Base-by-base conservation (phyloP, 1,284 basidiomycete genomes). In the Rhodotorula mucilaginosa region DNA sequence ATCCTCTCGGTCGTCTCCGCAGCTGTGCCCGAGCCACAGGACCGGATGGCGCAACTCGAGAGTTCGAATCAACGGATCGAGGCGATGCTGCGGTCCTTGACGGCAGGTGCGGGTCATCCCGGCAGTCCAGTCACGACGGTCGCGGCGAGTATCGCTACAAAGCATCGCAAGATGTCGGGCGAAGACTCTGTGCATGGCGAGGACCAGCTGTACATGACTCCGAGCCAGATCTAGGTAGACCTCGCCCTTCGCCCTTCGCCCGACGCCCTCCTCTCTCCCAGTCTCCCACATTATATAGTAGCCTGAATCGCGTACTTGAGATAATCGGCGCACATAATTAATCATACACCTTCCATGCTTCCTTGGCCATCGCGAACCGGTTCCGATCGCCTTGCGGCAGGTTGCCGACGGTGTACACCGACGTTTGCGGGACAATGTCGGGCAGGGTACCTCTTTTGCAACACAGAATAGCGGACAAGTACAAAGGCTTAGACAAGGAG, bases 21-120 rank as follows among this genome's bases (percentile, higher is more conserved):
- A 0, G 31, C 29, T 2, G 13, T 10, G 10, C 12, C 52, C 7
- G 65, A 67, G 26, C 65, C 65, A 18, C 26, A 56, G n/a, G 65
- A 67, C 46, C 65, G 65, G 21, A 62, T 67, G 23, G n/a, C 52
- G 2, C 3, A 18, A 29, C 21, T 67, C 46, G 65, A 67, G 52
- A 34, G 46, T 23, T 48, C 34, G 44, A 67, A 67, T 46, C 51
- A 57, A 8, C 60, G 65, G 13, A 67, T 67, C 59, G 65, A 67
- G 58, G 29, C 52, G 19, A 67, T 67, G 65, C 51, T 67, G 16
- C 29, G 47, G 13, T n/a, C 29, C 6, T 21, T 61, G 23, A 23
- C 16, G 2, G 21, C 31, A 10, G 3, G 52, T 29, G 46, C 34
- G 26, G 23, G 39, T 21, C 18, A 19, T 7, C n/a, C 48, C 15